Conservation (phyloP, 192 early-diverging fungal genomes). For the Phlyctochytrium bullatum region DNA sequence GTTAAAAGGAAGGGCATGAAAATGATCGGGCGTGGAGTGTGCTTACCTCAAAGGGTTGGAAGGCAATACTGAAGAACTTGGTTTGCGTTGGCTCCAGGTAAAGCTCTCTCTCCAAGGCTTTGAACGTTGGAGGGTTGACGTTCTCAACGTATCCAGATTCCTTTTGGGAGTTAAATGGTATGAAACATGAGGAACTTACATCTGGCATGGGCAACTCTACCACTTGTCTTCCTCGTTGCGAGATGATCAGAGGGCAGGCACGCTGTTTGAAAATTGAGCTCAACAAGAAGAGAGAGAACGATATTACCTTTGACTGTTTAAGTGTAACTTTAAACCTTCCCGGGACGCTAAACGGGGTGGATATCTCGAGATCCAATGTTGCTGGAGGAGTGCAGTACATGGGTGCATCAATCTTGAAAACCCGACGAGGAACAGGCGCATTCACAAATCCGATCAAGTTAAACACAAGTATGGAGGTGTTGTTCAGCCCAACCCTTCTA, state of each 20-base stretch:
- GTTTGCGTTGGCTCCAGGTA: constrained; percentile 27
- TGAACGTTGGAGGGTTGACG: constrained; percentile 35
- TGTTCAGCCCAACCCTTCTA: constrained; percentile 44
- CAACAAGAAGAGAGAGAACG: constrained; percentile 7
- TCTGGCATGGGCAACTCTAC: constrained; percentile 15
- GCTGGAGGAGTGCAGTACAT: constrained; percentile 44
- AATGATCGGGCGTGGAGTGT: neutral
- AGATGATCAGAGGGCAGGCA: constrained; percentile 4
- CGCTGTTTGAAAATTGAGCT: constrained; percentile 5
- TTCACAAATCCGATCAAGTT: constrained; percentile 33
- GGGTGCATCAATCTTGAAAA: constrained; percentile 29
- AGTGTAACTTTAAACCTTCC: constrained; percentile 39
- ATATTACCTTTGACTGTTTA: constrained; percentile 26
- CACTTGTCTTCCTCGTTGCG: constrained; percentile 7
- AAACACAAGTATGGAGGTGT: constrained; percentile 40
- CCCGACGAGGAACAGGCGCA: constrained; percentile 18
- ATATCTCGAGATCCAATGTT: constrained; percentile 29
- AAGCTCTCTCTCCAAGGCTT: constrained; percentile 18
- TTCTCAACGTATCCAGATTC: constrained; percentile 11
- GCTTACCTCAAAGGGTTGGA: constrained; percentile 46
- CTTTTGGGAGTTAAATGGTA: no score
- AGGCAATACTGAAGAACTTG: constrained; percentile 24
- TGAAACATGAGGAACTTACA: constrained; percentile 7
- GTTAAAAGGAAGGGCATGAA: neutral
- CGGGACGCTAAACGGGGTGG: constrained; percentile 35